Evolutionary conservation across 805 yeast species (phyloP).

Genomic region (Spathaspora girioi): DNA sequence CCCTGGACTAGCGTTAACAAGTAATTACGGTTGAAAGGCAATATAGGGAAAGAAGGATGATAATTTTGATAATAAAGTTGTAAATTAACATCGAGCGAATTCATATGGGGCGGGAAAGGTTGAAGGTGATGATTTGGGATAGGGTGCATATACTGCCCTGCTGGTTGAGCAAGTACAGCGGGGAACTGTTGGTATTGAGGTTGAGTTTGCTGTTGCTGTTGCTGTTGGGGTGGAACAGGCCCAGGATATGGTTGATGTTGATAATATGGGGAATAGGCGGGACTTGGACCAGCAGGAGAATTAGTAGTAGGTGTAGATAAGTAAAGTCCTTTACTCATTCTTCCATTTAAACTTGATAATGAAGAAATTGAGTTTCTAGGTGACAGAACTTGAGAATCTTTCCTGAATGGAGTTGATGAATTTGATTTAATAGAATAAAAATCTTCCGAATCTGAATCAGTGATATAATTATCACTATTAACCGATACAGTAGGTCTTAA

Average conservation of each 20-base stretch:
- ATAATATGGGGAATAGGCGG: background rate
- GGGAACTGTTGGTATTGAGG: conserved; percentile 5
- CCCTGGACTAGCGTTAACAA: conserved; percentile 19
- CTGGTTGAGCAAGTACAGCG: background rate
- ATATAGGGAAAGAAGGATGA: conserved; percentile 44
- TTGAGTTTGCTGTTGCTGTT: conserved; percentile 9
- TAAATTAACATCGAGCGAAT: conserved; percentile 29
- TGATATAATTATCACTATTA: conserved; percentile 18
- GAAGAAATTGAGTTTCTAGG: conserved; percentile 33
- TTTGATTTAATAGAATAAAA: conserved; percentile 23
- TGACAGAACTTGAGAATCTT: conserved; percentile 17
- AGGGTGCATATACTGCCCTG: background rate
- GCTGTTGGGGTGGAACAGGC: conserved; percentile 7
- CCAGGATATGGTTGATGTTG: background rate
- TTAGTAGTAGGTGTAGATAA: conserved; percentile 1
- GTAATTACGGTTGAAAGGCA: conserved; percentile 31
- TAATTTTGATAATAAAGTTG: conserved; percentile 40
- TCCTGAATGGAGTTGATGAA: conserved; percentile 4
- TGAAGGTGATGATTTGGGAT: conserved; percentile 1
- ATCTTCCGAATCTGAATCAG: conserved; percentile 33
- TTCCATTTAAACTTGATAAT: conserved; percentile 26
- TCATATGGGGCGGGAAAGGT: conserved; percentile 12
- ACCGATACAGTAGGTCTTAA: conserved; percentile 22
- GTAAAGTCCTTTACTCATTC: conserved; percentile 17
- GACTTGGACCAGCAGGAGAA: background rate